Evolutionary conservation across 2,329 filamentous ascomycete species (phyloP).

Genomic region (Thielaviopsis musarum): DNA sequence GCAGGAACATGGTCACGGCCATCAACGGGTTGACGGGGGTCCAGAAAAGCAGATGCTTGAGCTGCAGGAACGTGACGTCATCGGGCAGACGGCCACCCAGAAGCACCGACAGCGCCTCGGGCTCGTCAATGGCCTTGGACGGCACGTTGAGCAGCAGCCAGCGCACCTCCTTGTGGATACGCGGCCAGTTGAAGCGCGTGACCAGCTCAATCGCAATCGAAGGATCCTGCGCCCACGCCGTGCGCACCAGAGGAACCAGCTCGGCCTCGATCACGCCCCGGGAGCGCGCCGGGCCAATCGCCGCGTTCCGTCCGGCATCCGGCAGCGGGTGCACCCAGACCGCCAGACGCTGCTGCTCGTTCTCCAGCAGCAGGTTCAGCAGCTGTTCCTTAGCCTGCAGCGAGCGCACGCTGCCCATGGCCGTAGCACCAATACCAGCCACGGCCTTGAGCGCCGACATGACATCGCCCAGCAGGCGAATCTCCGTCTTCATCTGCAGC

Average conservation of each 20-base stretch:
- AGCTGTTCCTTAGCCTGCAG: conserved; percentile 68
- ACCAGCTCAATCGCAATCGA: conserved; percentile 75
- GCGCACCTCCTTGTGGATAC: conserved; percentile 59
- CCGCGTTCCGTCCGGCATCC: conserved; percentile 23
- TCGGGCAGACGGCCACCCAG: conserved; percentile 58
- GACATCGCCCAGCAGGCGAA: conserved; percentile 64
- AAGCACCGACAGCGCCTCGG: conserved; percentile 69
- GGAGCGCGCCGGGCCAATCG: conserved; percentile 6
- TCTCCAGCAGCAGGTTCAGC: conserved; percentile 63
- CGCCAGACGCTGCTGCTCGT: conserved; percentile 63
- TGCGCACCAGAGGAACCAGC: conserved; percentile 49
- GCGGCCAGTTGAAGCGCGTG: conserved; percentile 60
- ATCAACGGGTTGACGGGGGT: conserved; percentile 81
- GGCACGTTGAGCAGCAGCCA: conserved; percentile 69
- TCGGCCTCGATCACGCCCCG: conserved; percentile 26
- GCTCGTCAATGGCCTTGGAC: conserved; percentile 62
- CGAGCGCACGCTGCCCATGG: conserved; percentile 40
- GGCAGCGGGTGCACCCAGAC: conserved; percentile 83
- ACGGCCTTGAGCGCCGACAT: conserved; percentile 47
- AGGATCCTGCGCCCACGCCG: conserved; percentile 76
- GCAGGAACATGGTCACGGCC: conserved; percentile 83
- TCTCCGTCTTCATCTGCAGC: conserved; percentile 84
- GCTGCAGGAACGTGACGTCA: conserved; percentile 59
- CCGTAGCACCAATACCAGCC: conserved; percentile 37
- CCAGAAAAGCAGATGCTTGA: conserved; percentile 94